Evolutionary conservation across 495 filamentous ascomycete genomes (phyloP).

Genomic region (Penicillium alfredii): DNA sequence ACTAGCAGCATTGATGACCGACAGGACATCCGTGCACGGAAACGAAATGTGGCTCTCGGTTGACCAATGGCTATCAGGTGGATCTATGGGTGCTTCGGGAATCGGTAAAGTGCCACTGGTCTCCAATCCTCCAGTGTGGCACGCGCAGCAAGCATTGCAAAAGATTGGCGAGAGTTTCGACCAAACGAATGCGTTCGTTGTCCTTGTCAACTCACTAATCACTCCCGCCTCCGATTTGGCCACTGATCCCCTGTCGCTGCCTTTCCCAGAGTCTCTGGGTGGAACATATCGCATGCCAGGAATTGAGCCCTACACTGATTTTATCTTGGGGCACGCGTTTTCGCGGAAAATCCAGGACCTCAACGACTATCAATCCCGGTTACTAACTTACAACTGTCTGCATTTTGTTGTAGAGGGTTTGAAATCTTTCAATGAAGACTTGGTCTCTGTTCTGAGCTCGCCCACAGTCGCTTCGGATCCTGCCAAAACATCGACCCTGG

Average conservation of each 20-base stretch:
- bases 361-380: slow-evolving; percentile 52
- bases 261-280: slow-evolving; percentile 88
- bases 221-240: slow-evolving; percentile 47
- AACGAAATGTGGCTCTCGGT: slow-evolving; percentile 63
- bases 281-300: slow-evolving; percentile 71
- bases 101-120: slow-evolving; percentile 32
- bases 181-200: slow-evolving; percentile 74
- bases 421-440: slow-evolving; percentile 81
- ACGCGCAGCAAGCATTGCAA: slow-evolving; percentile 51
- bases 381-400: slow-evolving; percentile 71
- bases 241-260: slow-evolving; percentile 56
- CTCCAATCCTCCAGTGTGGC: slow-evolving; percentile 34
- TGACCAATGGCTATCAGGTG: slow-evolving; percentile 65
- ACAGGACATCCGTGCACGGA: slow-evolving; percentile 54
- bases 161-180: slow-evolving; percentile 66
- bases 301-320: slow-evolving; percentile 89
- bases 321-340: slow-evolving; percentile 70
- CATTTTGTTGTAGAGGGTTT: slow-evolving; percentile 71
- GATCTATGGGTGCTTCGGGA: slow-evolving; percentile 34
- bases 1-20: slow-evolving; percentile 59
- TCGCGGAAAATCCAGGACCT: slow-evolving; percentile 53
- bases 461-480: slow-evolving; percentile 66
- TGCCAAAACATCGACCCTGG: slow-evolving; percentile 60
- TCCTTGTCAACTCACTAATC: slow-evolving; percentile 62
- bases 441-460: slow-evolving; percentile 74